These are phyloP conservation scores for Cornus suecica DNA, from an alignment of 148 eudicot genomes.

Conservation along the genomic window DNA sequence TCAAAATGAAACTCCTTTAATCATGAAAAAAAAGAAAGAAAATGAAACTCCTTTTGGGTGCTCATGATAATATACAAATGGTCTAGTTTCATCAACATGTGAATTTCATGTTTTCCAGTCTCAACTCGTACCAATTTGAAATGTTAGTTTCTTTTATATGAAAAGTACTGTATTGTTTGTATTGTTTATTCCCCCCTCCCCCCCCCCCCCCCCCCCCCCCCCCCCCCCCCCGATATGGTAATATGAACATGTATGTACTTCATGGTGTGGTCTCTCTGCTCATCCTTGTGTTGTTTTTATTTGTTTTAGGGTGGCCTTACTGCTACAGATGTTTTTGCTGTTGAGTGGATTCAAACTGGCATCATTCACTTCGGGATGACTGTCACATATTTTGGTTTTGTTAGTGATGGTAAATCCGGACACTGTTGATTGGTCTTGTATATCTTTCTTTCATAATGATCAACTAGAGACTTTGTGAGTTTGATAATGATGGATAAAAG, in stretches of 20 bases:
- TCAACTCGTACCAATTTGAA: neutral
- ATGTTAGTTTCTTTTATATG: neutral
- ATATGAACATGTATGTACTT: neutral
- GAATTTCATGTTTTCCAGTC: neutral
- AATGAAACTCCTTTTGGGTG: neutral
- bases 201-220: no score
- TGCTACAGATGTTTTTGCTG: slow-evolving; percentile 95
- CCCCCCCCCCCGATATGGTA: no score
- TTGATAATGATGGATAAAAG: no score
- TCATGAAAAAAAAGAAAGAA: neutral
- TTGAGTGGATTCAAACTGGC: slow-evolving; percentile 92
- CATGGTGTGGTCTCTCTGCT: neutral
- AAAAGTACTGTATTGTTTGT: neutral
- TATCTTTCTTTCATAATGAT: slow-evolving; percentile 1
- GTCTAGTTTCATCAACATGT: neutral
- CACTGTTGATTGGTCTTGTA: slow-evolving; percentile 7
- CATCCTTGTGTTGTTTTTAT: slow-evolving; percentile 9
- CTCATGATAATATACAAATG: neutral
- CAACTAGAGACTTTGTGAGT: no score
- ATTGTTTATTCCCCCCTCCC: no score
- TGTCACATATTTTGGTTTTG: slow-evolving; percentile 90
- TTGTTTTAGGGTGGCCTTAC: slow-evolving; percentile 91
- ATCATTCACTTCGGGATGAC: slow-evolving; percentile 85
- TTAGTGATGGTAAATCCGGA: slow-evolving; percentile 81
- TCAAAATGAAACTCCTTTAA: no score